Base-by-base conservation (phyloP, 805 yeast species). In the Yarrowia sp. region DNA sequence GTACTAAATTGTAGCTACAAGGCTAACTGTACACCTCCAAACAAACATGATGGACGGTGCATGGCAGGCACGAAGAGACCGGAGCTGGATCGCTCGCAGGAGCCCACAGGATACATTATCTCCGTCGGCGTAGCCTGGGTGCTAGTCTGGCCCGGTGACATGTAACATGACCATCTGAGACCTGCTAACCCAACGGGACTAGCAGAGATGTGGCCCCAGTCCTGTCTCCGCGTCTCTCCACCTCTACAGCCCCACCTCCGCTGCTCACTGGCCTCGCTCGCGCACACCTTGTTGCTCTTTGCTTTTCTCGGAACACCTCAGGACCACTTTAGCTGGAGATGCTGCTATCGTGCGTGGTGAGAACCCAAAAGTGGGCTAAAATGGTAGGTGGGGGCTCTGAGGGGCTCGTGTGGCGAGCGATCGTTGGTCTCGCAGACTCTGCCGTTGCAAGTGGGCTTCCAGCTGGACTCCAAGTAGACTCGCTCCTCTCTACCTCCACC, bases 231-330 rank as follows among this genome's bases (percentile, higher is more conserved):
- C n/a, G n/a, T n/a, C n/a, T 2, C 30, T 24, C 30, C 30, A 5
- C 30, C 30, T n/a, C n/a, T 24, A 24, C 30, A 24, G 30, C 30
- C 30, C 30, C 30, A 24, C 30, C 30, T 24, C 30, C 30, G 30
- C 30, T 24, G 7, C 6, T 7, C 30, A 5, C 30, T 24, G 6
- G n/a, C 30, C 44, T 40, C 43, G 24, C 10, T 19, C 20, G 13
- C 9, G 50, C 36, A 33, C 38, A 49, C 53, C 53, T 33, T 50
- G 56, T 50, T 50, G 42, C 56, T 19, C 43, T 38, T 53, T 38
- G 33, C 60, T 55, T 52, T 55, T 55, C 61, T 39, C 61, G 61
- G 61, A 55, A 20, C 34, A 12, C 7, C 36, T 13, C 42, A 14
- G 9, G 17, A 52, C 24, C 15, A 19, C 24, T 42, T n/a, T 17